Percentiles rank a stretch among this genome's conserved stretches.
phyloP scores from a whole-genome alignment of 805 yeast species.

The Nakazawaea siamensis region DNA sequence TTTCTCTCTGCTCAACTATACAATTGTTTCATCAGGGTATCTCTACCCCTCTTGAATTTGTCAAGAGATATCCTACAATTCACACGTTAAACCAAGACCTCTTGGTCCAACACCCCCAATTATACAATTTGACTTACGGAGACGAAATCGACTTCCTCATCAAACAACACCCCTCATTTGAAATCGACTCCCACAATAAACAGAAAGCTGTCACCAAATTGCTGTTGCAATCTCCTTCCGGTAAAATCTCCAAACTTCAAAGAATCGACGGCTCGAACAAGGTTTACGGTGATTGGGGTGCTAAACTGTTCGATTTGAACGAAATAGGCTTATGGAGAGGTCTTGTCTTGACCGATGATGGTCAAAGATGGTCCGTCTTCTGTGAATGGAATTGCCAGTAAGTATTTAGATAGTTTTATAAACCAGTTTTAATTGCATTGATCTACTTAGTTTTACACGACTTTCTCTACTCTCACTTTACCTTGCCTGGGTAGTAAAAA shows the following conservation, averaged over 20 bases:
- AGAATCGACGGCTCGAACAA: conserved; percentile 34
- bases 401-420: too few species aligned
- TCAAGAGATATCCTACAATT: conserved; percentile 64
- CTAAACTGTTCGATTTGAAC: conserved; percentile 48
- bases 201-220: conserved; percentile 39
- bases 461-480: too few species aligned
- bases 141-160: conserved; percentile 60
- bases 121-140: conserved; percentile 45
- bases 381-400: conserved; percentile 74
- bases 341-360: conserved; percentile 68
- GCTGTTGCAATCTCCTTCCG: conserved; percentile 80
- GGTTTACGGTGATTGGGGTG: conserved; percentile 50
- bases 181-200: conserved; percentile 10
- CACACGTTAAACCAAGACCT: conserved; percentile 63
- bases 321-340: conserved; percentile 84
- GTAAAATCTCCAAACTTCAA: conserved; percentile 56
- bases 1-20: conserved; percentile 37
- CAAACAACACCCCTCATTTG: conserved; percentile 48
- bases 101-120: conserved; percentile 82
- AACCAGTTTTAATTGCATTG: neutral
- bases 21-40: conserved; percentile 70
- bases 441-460: too few species aligned
- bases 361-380: conserved; percentile 77
- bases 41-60: conserved; percentile 56
- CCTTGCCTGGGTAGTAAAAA: too few species aligned